These are phyloP conservation scores for Ceratocystis destructans DNA, from an alignment of 2,329 filamentous ascomycete species.

Conservation along the genomic window DNA sequence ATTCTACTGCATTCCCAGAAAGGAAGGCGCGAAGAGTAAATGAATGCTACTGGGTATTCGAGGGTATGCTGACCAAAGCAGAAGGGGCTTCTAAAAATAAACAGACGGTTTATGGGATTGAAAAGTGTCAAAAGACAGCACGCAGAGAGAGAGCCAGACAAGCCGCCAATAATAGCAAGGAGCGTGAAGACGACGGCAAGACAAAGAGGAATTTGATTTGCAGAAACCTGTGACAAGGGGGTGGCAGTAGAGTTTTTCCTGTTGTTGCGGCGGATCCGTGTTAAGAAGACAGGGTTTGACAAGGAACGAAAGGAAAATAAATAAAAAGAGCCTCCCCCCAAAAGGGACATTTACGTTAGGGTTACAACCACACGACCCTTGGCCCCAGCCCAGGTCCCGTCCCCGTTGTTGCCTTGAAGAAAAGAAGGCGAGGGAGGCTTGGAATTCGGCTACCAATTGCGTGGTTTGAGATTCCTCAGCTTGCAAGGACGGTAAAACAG, in stretches of 20 bases:
- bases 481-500: background rate
- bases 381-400: too few species aligned
- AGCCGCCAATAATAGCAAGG: background rate
- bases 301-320: background rate
- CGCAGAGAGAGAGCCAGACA: too few species aligned
- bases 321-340: background rate
- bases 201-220: background rate
- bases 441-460: background rate
- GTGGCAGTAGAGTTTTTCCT: background rate
- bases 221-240: conserved; percentile 2
- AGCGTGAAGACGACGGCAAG: background rate
- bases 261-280: background rate
- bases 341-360: background rate
- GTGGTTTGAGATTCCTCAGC: background rate
- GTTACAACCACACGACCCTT: background rate
- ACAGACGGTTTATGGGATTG: too few species aligned
- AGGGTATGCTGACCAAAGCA: too few species aligned
- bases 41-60: too few species aligned
- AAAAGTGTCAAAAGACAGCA: too few species aligned
- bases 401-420: too few species aligned
- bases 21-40: too few species aligned
- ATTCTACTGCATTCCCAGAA: too few species aligned
- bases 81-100: too few species aligned
- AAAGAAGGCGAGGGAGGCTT: background rate
- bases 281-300: background rate